Evolutionary conservation across 179 eudicot species (phyloP).

Genomic region (Beta macrorhiza): DNA sequence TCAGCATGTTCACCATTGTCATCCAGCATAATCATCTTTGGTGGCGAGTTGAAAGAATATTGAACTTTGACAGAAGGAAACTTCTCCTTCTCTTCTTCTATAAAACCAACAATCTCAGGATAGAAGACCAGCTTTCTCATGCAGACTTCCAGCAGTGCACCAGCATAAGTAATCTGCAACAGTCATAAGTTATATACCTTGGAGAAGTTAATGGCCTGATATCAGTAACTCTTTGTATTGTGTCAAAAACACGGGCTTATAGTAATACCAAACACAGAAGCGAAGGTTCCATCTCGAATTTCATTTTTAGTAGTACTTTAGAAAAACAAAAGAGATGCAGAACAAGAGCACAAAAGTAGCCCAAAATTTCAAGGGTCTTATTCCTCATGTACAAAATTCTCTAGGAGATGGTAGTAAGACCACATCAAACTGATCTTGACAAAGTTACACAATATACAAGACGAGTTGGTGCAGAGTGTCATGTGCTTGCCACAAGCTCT

Average conservation of each 20-base stretch:
- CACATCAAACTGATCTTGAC: not conserved
- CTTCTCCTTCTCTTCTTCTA: constrained; percentile 85
- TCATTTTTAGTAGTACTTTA: not conserved
- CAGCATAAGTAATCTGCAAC: constrained; percentile 66
- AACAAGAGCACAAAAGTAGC: not conserved
- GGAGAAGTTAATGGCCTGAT: constrained; percentile 3
- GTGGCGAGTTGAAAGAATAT: constrained; percentile 80
- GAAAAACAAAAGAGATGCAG: constrained; percentile 3
- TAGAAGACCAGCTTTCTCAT: constrained; percentile 94
- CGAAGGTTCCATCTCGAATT: not conserved
- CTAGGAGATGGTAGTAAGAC: not conserved
- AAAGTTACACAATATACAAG: not conserved
- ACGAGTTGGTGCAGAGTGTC: not conserved
- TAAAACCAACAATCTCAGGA: constrained; percentile 83
- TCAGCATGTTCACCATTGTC: constrained; percentile 71
- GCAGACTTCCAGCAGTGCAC: constrained; percentile 84
- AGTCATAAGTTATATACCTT: not conserved
- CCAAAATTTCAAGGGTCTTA: not conserved
- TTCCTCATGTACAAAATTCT: not conserved
- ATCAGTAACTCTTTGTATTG: not conserved
- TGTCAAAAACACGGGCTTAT: not conserved
- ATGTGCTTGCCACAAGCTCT: not conserved
- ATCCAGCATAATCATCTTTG: constrained; percentile 88
- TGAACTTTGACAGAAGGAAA: constrained; percentile 79
- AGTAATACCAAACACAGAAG: not conserved